Evolutionary conservation across 441 rosid genomes (phyloP).

Genomic region (Syzygium syzygioides): DNA sequence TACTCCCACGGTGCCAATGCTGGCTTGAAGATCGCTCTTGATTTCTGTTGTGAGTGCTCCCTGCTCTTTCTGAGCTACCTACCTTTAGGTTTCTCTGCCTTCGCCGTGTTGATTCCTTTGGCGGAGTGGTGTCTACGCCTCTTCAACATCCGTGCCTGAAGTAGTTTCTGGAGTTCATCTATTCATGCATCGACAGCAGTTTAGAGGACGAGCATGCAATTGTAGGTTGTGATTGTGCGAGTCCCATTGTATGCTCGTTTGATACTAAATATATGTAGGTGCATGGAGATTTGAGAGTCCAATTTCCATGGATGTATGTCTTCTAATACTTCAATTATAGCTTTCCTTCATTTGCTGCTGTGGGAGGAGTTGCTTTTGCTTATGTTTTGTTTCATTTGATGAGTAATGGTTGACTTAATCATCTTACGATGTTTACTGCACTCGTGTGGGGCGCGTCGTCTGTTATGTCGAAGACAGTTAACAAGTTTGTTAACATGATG

Average conservation of each 20-base stretch:
- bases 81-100: background rate
- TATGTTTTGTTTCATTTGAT: background rate
- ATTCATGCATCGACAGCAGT: background rate
- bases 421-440: background rate
- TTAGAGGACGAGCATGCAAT: background rate
- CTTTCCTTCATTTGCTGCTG: background rate
- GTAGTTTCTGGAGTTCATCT: background rate
- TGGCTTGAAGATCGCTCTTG: slow-evolving; percentile 79
- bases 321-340: background rate
- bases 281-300: background rate
- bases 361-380: background rate
- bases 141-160: background rate
- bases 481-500: background rate
- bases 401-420: background rate
- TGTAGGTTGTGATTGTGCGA: background rate
- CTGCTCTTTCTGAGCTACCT: background rate
- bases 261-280: background rate
- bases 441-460: background rate
- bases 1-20: slow-evolving; percentile 59
- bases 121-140: too few relatives aligned
- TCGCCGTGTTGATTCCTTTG: background rate
- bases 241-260: background rate
- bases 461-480: background rate
- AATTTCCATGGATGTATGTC: too few relatives aligned
- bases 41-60: slow-evolving; percentile 32